Evolutionary conservation across 345 rosid genomes (phyloP), one percentile per base, ranked within the genome.

Genomic region (Populus nigra): DNA sequence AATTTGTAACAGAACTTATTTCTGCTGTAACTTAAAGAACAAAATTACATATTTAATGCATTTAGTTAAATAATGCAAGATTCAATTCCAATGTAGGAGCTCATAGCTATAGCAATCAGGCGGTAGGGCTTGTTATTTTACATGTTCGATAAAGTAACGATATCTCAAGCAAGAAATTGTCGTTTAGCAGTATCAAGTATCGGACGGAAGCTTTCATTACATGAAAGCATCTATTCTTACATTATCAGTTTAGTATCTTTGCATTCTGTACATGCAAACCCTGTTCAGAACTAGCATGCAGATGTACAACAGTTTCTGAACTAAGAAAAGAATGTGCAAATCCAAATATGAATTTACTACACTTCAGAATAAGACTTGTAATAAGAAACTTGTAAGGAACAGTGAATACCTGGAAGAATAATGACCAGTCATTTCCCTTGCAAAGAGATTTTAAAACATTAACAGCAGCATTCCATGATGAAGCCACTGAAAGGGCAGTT

Each of bases 381-480:
- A 66, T n/a, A 10, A 62, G 38, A 39, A 49, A 35, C 47, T 29
- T 57, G 29, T 10, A 55, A 36, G 68, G 11, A 38, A 76, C 12
- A 15, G 41, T 45, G 59, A 59, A 77, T 86, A 93, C 97, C 98
- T 95, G 90, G 73, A 91, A 77, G 83, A 93, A 95, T 25, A 91
- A 84, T 76, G 79, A 80, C 93, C 93, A 91, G 72, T 93, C 94
- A 73, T 88, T 90, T 74, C 97, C 99, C 78, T 81, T 87, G 86
- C 95, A 90, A 77, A 93, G 89, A 76, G 91, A 86, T 76, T 81
- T 85, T 81, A 93, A 71, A 79, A 82, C 85, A 77, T 81, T 76
- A 61, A 89, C 85, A 73, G 81, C 80, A 70, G 80, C 65, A 78
- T 95, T 92, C 96, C 97, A 95, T 77, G 83, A 85, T 49, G 96